Conservation (phyloP, 305 asterid genomes). For the Coffea humblotiana region DNA sequence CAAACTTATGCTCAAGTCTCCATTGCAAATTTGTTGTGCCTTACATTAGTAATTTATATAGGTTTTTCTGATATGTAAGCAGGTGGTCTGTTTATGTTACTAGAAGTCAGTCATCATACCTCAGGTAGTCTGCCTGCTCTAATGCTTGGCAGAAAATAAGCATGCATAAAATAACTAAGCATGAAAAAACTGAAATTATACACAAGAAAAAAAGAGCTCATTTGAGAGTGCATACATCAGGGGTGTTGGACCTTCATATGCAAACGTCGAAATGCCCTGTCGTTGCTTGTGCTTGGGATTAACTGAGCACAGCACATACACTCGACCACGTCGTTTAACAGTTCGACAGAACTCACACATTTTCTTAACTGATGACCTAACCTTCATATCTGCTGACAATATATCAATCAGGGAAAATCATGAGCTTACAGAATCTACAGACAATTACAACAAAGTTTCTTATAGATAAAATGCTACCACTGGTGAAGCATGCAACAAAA, state of each 20-base stretch:
- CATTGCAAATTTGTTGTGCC: neutral
- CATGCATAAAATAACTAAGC: neutral
- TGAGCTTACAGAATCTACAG: neutral
- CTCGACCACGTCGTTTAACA: slow-evolving; percentile 87
- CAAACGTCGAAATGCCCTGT: slow-evolving; percentile 81
- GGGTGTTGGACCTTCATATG: slow-evolving; percentile 57
- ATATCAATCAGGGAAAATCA: neutral
- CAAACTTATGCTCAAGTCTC: slow-evolving; percentile 1
- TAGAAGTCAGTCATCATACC: too few species aligned
- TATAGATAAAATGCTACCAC: neutral
- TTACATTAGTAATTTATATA: neutral
- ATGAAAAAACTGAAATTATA: neutral
- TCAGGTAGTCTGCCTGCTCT: neutral
- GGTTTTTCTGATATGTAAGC: neutral
- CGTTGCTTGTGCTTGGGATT: slow-evolving; percentile 98
- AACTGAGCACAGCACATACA: slow-evolving; percentile 75
- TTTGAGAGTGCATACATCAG: slow-evolving; percentile 46
- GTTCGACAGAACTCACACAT: slow-evolving; percentile 88
- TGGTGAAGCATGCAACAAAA: neutral
- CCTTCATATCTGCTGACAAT: slow-evolving; percentile 70
- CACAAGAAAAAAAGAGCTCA: neutral
- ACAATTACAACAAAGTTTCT: neutral
- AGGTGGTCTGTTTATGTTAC: neutral
- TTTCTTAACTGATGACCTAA: slow-evolving; percentile 90
- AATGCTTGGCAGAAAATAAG: neutral